A percentile compares a stretch with the other conserved stretches of the same genome.
Conservation (phyloP, 176 grass and related monocot species). For the Bothriochloa decipiens region DNA sequence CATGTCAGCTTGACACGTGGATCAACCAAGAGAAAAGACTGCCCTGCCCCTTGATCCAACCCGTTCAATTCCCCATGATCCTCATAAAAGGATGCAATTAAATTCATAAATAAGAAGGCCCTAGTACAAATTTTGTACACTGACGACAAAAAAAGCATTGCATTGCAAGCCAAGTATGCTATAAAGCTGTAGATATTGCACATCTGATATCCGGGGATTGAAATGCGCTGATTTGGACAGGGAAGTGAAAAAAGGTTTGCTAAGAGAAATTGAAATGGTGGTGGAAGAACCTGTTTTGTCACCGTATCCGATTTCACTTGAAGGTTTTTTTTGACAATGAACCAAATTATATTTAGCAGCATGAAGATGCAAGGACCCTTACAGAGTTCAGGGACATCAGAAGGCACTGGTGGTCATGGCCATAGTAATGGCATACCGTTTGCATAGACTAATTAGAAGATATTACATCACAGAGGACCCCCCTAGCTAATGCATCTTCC, state of each 20-base stretch:
- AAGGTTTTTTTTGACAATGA: slow-evolving; percentile 44
- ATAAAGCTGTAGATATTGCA: slow-evolving; percentile 40
- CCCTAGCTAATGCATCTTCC: too few species aligned
- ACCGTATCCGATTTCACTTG: slow-evolving; percentile 66
- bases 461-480: too few species aligned
- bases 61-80: too few species aligned
- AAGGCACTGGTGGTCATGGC: too few species aligned
- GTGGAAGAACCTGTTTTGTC: slow-evolving; percentile 18
- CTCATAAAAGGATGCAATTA: slow-evolving; percentile 27
- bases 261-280: slow-evolving; percentile 40
- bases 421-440: too few species aligned
- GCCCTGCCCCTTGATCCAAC: too few species aligned
- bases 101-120: not conserved
- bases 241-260: slow-evolving; percentile 28
- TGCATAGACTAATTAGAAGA: too few species aligned
- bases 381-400: too few species aligned
- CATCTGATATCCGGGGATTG: slow-evolving; percentile 34
- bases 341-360: too few species aligned
- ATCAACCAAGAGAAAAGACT: too few species aligned
- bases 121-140: slow-evolving; percentile 33
- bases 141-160: slow-evolving; percentile 5
- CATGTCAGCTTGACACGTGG: too few species aligned
- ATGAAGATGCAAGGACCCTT: too few species aligned
- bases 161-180: slow-evolving; percentile 11
- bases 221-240: slow-evolving; percentile 34